Base-by-base conservation (phyloP, 1,139 yeast genomes). In the Saccharomyces hybrid region DNA sequence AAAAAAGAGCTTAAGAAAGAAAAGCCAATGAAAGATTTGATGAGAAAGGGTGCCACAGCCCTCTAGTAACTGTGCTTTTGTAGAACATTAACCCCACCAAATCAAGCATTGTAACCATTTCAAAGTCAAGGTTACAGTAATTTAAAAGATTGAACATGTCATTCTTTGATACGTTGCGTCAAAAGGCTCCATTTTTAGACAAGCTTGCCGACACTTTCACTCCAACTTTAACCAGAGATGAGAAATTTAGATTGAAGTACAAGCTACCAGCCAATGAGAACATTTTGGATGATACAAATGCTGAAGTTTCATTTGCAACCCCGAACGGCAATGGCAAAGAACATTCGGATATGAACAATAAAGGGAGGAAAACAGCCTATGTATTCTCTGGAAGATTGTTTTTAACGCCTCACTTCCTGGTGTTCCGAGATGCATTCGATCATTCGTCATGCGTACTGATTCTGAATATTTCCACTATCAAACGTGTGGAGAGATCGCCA, bases 401-500 rank as follows among this genome's bases (percentile, higher is more conserved):
- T 61, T 70, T 91, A 48, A 87, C 96, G 0, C 82, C 82, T 55
- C 88, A 86, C 59, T 93, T 83, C 67, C 67, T 93, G 51, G 81
- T 88, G 32, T 90, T 90, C 66, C 76, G 81, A 55, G 89, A 88
- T 64, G 79, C 81, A 3, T 82, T 81, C 60, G 95, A 89, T 65
- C 75, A 78, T 49, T 78, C 83, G 56, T 80, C 83, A 55, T 87
- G 95, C 65, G 78, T 82, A 8, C 81, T 91, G 65, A 78, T 79
- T 1, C 65, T 93, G 50, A 95, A 95, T 59, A 73, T 93, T 50
- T 82, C 93, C 7, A 81, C 96, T 1, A 74, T 95, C 41, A 84
- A 87, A 65, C 84, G 90, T 59, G 95, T 93, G 27, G 97, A 93
- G 68, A 76, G 98, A 54, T 76, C 89, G 28, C 93, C 95, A 2